Conservation (phyloP, 73 alveolate species). For the Symbiodinium natans region DNA sequence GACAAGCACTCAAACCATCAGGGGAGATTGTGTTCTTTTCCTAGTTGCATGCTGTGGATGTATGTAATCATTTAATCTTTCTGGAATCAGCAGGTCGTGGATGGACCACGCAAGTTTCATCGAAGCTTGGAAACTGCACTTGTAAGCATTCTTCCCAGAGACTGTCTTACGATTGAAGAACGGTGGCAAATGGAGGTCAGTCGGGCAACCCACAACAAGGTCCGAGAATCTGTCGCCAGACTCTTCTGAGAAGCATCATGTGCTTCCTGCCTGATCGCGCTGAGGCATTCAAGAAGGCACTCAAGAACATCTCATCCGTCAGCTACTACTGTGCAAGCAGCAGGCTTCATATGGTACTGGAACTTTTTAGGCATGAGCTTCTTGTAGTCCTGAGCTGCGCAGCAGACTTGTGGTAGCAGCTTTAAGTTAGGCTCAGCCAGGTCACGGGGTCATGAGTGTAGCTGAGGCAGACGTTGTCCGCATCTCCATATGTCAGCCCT, state of each 20-base stretch:
- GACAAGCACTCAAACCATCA: too few relatives aligned
- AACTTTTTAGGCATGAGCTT: conserved; percentile 66
- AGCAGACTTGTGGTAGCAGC: neutral
- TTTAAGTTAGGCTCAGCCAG: neutral
- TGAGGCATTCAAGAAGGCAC: neutral
- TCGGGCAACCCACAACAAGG: too few relatives aligned
- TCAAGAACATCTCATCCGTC: neutral
- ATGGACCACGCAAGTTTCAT: neutral
- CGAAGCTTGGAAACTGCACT: neutral
- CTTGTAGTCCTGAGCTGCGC: conserved; percentile 32
- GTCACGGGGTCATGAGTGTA: conserved; percentile 79
- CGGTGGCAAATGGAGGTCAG: too few relatives aligned
- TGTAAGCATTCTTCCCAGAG: neutral
- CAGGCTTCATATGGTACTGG: conserved; percentile 69
- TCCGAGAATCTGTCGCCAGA: neutral
- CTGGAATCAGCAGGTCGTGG: neutral
- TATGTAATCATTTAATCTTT: too few relatives aligned
- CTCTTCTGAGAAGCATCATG: neutral
- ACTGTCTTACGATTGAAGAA: too few relatives aligned
- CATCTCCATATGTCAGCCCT: conserved; percentile 74
- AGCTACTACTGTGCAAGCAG: too few relatives aligned
- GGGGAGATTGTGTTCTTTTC: neutral
- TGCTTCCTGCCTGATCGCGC: conserved; percentile 25
- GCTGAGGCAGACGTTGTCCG: conserved; percentile 76
- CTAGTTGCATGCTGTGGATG: too few relatives aligned